Conservation (phyloP, 345 rosid genomes). For the Eucalyptus sp. region DNA sequence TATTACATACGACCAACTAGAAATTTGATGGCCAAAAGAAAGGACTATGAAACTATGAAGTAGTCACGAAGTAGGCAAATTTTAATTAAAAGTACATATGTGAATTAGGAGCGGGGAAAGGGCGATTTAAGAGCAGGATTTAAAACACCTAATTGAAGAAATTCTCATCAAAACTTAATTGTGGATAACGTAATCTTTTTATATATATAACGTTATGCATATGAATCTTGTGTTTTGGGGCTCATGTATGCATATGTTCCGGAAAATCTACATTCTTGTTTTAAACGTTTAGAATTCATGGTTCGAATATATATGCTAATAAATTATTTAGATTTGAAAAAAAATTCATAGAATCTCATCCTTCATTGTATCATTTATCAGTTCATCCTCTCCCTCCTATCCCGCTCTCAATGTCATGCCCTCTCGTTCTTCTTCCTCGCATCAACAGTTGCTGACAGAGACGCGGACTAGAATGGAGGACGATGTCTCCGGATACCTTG, state of each 20-base stretch:
- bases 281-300: neutral
- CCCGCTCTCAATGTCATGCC: neutral
- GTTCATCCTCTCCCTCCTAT: neutral
- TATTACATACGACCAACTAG: neutral
- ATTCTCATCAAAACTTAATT: neutral
- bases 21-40: neutral
- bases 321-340: neutral
- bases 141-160: neutral
- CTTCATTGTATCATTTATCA: neutral
- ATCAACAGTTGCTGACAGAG: neutral
- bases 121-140: neutral
- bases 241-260: neutral
- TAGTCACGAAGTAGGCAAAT: neutral
- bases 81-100: neutral
- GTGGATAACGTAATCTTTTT: neutral
- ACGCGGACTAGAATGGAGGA: neutral
- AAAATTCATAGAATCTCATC: neutral
- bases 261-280: neutral
- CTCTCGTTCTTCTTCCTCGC: neutral
- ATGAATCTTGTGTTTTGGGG: neutral
- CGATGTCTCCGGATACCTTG: neutral
- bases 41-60: neutral
- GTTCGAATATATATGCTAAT: neutral
- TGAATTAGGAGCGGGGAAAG: neutral
- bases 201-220: neutral